Percentiles rank a stretch among this genome's conserved stretches.
phyloP scores from a whole-genome alignment of 2,329 filamentous ascomycete species.

The Diaporthe caulivora region DNA sequence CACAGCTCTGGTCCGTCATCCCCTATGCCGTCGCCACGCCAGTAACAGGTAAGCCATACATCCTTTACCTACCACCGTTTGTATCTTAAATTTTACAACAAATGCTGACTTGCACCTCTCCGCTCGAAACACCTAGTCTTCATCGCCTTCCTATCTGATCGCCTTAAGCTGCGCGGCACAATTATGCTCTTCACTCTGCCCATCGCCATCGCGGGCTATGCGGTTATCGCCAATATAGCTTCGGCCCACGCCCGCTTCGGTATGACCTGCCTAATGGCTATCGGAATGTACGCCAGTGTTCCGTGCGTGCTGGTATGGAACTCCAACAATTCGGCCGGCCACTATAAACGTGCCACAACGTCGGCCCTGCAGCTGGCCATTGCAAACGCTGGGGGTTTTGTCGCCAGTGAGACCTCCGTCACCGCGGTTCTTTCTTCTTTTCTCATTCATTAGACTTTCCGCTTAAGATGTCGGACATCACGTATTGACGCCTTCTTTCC shows the following conservation, averaged over 20 bases:
- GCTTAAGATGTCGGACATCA: not conserved
- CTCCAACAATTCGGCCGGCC: slow-evolving; percentile 75
- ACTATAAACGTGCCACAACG: slow-evolving; percentile 78
- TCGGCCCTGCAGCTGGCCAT: slow-evolving; percentile 74
- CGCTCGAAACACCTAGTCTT: slow-evolving; percentile 50
- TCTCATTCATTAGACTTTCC: fast-evolving
- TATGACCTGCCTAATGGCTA: slow-evolving; percentile 77
- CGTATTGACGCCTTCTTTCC: not conserved
- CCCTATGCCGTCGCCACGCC: slow-evolving; percentile 72
- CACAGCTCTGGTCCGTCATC: slow-evolving; percentile 74
- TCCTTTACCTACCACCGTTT: fast-evolving
- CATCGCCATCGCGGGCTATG: slow-evolving; percentile 75
- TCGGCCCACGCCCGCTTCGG: slow-evolving; percentile 68
- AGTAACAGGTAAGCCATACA: slow-evolving; percentile 59
- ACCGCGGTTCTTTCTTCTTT: not conserved
- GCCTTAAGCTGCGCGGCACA: slow-evolving; percentile 68
- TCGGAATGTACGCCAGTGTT: slow-evolving; percentile 72
- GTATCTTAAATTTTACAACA: not conserved
- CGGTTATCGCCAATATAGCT: slow-evolving; percentile 68
- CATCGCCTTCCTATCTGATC: slow-evolving; percentile 70
- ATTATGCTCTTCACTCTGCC: slow-evolving; percentile 74
- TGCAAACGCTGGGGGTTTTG: slow-evolving; percentile 76
- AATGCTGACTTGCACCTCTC: not conserved
- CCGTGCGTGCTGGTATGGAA: slow-evolving; percentile 75
- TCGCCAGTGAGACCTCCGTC: slow-evolving; percentile 60